Percentiles rank a stretch among this genome's conserved stretches.
These are phyloP conservation scores for Cyclotella sp. DNA, from an alignment of 108 stramenopile species.

Conservation along the genomic window DNA sequence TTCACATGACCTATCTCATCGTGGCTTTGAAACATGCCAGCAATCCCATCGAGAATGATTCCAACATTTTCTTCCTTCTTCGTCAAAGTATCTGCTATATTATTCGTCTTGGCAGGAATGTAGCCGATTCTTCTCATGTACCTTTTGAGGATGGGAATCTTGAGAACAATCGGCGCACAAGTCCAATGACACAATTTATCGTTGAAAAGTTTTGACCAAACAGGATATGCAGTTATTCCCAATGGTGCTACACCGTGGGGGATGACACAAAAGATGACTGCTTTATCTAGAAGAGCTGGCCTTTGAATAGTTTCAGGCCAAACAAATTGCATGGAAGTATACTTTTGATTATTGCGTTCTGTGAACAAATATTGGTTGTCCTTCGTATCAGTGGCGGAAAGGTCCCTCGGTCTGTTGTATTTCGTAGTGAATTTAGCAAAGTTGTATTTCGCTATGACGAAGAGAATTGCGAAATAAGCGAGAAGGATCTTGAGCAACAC, in stretches of 20 bases:
- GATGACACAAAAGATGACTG: conserved; percentile 63
- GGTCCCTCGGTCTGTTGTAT: conserved; percentile 38
- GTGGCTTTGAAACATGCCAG: conserved; percentile 69
- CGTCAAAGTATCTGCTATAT: conserved; percentile 61
- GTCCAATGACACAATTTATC: conserved; percentile 71
- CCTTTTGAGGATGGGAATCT: conserved; percentile 57
- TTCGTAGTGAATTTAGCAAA: conserved; percentile 52
- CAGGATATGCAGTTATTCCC: conserved; percentile 70
- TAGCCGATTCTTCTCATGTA: conserved; percentile 69
- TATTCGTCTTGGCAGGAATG: conserved; percentile 66
- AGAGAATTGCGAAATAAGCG: conserved; percentile 45
- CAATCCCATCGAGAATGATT: conserved; percentile 75
- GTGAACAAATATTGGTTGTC: conserved; percentile 70
- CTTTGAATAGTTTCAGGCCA: conserved; percentile 61
- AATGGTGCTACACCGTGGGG: conserved; percentile 72
- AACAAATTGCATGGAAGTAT: conserved; percentile 52
- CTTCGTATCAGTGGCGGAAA: conserved; percentile 37
- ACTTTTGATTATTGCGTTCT: conserved; percentile 73
- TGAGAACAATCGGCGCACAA: conserved; percentile 62
- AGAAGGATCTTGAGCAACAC: conserved; percentile 27
- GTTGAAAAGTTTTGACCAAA: conserved; percentile 73
- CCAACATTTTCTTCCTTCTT: conserved; percentile 76
- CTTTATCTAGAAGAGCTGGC: conserved; percentile 38
- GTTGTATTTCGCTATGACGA: conserved; percentile 28
- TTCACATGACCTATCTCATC: conserved; percentile 61